Conservation (phyloP, 192 early-diverging fungal species). For the Coemansia sp. region DNA sequence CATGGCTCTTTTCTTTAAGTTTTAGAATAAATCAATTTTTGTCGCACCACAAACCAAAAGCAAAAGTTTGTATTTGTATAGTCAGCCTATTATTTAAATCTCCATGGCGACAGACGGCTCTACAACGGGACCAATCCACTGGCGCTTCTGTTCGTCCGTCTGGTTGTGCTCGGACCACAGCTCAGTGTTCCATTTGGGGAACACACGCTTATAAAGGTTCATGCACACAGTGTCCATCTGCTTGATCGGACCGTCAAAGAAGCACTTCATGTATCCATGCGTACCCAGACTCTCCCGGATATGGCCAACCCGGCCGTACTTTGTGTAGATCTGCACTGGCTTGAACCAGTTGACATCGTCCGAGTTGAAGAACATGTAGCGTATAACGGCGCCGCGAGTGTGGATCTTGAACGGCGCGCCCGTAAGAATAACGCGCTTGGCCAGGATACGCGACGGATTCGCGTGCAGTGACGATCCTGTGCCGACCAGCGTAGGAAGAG, state of each 20-base stretch:
- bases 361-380: slow-evolving; percentile 96
- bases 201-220: slow-evolving; percentile 94
- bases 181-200: slow-evolving; percentile 90
- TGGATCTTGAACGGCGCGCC: slow-evolving; percentile 95
- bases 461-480: slow-evolving; percentile 74
- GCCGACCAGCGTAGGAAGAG: slow-evolving; percentile 60
- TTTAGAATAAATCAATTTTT: no score
- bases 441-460: slow-evolving; percentile 82
- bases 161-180: slow-evolving; percentile 47
- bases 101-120: slow-evolving; percentile 28
- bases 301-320: slow-evolving; percentile 87
- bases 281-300: slow-evolving; percentile 93
- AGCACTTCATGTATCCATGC: slow-evolving; percentile 95
- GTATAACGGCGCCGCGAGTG: slow-evolving; percentile 86
- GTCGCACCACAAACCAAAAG: no score
- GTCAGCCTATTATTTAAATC: slow-evolving; percentile 1
- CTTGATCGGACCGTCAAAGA: slow-evolving; percentile 84
- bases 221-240: slow-evolving; percentile 96
- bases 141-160: slow-evolving; percentile 12
- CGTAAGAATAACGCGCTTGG: slow-evolving; percentile 91
- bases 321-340: slow-evolving; percentile 89
- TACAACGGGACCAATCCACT: slow-evolving; percentile 27
- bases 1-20: no score
- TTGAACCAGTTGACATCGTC: slow-evolving; percentile 95
- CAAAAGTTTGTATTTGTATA: no score